phyloP scores from a whole-genome alignment of 208 protist species.

The Zelonia costaricensis region DNA sequence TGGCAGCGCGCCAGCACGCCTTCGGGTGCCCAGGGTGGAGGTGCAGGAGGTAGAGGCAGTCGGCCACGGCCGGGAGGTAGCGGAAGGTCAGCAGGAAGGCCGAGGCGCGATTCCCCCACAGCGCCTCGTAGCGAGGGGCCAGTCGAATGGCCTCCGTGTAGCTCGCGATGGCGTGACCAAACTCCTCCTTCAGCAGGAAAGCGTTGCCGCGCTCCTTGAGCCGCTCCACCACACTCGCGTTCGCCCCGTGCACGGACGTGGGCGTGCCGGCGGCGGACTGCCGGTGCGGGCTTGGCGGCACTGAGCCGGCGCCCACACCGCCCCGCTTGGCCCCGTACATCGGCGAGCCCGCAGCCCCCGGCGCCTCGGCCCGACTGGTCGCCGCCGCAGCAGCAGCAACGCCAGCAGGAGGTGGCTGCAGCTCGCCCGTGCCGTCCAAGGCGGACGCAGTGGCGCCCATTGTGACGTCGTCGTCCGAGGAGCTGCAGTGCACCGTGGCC shows the following conservation, averaged over 20 bases:
- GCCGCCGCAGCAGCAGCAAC: no score
- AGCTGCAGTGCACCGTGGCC: not conserved
- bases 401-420: no score
- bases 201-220: constrained; percentile 70
- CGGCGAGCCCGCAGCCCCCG: no score
- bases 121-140: constrained; percentile 41
- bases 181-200: constrained; percentile 48
- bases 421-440: no score
- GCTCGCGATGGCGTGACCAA: constrained; percentile 41
- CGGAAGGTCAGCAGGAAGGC: constrained; percentile 65
- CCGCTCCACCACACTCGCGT: constrained; percentile 4
- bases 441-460: not conserved
- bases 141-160: constrained; percentile 77
- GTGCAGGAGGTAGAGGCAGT: constrained; percentile 61
- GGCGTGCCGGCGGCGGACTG: no score
- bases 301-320: no score
- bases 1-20: constrained; percentile 74
- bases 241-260: no score
- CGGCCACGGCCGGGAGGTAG: constrained; percentile 61
- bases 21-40: constrained; percentile 50
- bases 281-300: no score
- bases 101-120: constrained; percentile 77
- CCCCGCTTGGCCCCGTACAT: no score
- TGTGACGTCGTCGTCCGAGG: constrained; percentile 1
- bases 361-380: no score